Conservation (phyloP, 192 early-diverging fungal species). For the Umbelopsis sp. region DNA sequence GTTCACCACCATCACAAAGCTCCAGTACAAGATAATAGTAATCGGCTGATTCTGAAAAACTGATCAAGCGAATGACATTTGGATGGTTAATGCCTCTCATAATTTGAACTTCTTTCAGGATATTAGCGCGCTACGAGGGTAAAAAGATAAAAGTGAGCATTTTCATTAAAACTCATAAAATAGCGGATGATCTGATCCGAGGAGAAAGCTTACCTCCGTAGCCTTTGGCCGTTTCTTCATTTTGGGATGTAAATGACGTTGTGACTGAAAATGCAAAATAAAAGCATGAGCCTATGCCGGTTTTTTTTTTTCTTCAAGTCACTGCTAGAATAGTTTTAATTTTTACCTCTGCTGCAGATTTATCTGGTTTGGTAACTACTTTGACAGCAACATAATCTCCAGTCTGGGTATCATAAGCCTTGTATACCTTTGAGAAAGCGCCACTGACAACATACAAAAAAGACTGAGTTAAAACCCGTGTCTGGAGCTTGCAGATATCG, state of each 20-base stretch:
- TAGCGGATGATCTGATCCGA: no score
- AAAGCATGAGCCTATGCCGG: no score
- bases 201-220: constrained; percentile 32
- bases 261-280: constrained; percentile 19
- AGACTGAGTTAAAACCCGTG: neutral
- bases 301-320: no score
- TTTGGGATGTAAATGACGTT: constrained; percentile 38
- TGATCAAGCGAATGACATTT: constrained; percentile 75
- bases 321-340: no score
- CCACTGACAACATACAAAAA: constrained; percentile 57
- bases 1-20: constrained; percentile 85
- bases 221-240: constrained; percentile 43
- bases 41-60: constrained; percentile 76
- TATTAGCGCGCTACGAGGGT: constrained; percentile 72
- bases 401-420: constrained; percentile 64
- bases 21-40: constrained; percentile 84
- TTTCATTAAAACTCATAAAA: no score
- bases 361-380: constrained; percentile 74
- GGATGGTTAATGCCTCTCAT: constrained; percentile 78
- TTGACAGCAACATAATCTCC: constrained; percentile 82
- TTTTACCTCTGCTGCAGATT: constrained; percentile 69
- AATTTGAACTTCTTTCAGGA: constrained; percentile 87
- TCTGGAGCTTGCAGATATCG: no score
- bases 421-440: constrained; percentile 86
- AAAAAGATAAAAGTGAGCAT: no score